phyloP scores from a whole-genome alignment of 495 filamentous ascomycete species.

The Chaetomium fimeti region DNA sequence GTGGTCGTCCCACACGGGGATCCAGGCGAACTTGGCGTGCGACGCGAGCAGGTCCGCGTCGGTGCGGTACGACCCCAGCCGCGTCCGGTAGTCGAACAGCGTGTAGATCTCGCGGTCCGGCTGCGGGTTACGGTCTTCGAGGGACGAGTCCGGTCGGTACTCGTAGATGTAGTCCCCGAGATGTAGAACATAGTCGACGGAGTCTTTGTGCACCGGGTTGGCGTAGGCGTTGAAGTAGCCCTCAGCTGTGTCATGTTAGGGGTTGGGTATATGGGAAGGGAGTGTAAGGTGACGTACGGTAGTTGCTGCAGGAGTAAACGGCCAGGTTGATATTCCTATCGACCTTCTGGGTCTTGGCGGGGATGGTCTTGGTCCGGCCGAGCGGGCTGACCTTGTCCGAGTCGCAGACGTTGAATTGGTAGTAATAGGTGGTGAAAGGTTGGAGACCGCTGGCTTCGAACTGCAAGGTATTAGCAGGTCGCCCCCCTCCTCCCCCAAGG shows the following conservation, averaged over 20 bases:
- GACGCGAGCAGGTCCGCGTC: conserved; percentile 59
- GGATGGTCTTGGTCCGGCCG: conserved; percentile 57
- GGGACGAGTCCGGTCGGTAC: conserved; percentile 47
- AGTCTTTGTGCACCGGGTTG: conserved; percentile 64
- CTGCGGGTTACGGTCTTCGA: conserved; percentile 50
- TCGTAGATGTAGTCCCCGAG: conserved; percentile 73
- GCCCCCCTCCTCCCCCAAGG: no score
- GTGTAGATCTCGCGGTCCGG: conserved; percentile 52
- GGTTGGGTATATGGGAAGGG: conserved; percentile 15
- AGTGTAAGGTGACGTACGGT: conserved; percentile 39
- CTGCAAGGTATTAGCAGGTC: conserved; percentile 30
- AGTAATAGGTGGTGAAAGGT: conserved; percentile 62
- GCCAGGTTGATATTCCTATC: conserved; percentile 47
- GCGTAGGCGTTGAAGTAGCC: conserved; percentile 64
- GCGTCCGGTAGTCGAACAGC: conserved; percentile 60
- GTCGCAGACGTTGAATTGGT: conserved; percentile 56
- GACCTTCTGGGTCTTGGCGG: conserved; percentile 42
- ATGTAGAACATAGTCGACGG: conserved; percentile 64
- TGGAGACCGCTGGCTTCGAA: conserved; percentile 59
- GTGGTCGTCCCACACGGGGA: conserved; percentile 70
- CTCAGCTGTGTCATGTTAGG: conserved; percentile 29
- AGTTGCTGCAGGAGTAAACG: conserved; percentile 59
- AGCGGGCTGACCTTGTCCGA: conserved; percentile 47
- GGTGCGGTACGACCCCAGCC: conserved; percentile 59
- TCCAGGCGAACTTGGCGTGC: conserved; percentile 63